These are phyloP conservation scores for Hemisphaericaspora lyxosophila DNA, from an alignment of 1,139 yeast genomes.

Conservation along the genomic window DNA sequence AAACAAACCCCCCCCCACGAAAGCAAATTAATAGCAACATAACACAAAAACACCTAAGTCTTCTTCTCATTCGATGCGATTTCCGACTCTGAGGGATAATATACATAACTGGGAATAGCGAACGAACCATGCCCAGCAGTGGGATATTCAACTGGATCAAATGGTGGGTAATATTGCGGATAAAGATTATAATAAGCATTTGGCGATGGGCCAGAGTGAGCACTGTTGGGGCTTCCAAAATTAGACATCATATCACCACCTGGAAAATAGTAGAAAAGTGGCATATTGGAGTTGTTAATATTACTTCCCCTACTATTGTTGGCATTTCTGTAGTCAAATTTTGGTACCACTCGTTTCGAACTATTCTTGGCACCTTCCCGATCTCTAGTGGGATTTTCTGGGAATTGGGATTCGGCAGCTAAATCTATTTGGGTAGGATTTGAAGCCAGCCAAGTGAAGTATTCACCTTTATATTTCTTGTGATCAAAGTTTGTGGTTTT, in stretches of 20 bases:
- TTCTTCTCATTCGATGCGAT: constrained; percentile 12
- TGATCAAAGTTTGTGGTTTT: neutral
- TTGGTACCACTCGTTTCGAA: neutral
- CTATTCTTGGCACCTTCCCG: neutral
- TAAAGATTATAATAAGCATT: constrained; percentile 20
- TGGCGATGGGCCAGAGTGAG: constrained; percentile 9
- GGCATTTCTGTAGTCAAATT: constrained; percentile 2
- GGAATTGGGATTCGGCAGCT: constrained; percentile 6
- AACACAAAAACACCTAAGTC: neutral
- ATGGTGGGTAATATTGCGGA: constrained; percentile 15
- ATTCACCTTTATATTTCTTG: constrained; percentile 1
- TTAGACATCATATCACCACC: constrained; percentile 11
- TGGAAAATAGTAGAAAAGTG: constrained; percentile 27
- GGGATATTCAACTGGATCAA: constrained; percentile 5
- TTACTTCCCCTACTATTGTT: neutral
- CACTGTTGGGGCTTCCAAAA: constrained; percentile 10
- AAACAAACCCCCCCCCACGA: too few relatives aligned
- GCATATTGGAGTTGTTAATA: constrained; percentile 11
- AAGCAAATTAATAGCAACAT: neutral
- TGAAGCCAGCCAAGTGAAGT: constrained; percentile 10
- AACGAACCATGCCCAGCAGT: constrained; percentile 9
- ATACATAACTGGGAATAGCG: constrained; percentile 14
- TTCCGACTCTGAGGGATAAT: constrained; percentile 15
- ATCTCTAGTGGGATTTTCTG: constrained; percentile 1
- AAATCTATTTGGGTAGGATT: constrained; percentile 11